These are phyloP conservation scores for Hyphopichia homilentoma DNA, from an alignment of 805 yeast genomes.

Conservation along the genomic window DNA sequence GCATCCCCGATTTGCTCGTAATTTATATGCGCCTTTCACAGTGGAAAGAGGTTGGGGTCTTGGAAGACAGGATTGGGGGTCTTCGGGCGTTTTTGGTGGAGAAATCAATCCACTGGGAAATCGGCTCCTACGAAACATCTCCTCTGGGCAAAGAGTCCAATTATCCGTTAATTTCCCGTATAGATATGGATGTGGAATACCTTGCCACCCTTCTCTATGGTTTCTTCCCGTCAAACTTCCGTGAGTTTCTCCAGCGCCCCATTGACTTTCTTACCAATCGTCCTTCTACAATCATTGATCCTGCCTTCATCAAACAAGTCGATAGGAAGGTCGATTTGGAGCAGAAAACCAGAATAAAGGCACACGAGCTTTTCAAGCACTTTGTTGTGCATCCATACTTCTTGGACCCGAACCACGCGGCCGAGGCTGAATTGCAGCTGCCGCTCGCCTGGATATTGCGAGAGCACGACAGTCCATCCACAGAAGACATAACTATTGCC, in stretches of 20 bases:
- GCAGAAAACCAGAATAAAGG: conserved; percentile 3
- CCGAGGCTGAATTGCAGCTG: conserved; percentile 13
- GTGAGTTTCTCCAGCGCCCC: conserved; percentile 42
- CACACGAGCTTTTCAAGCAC: conserved; percentile 24
- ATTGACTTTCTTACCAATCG: conserved; percentile 19
- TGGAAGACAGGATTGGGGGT: conserved; percentile 8
- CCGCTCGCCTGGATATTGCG: conserved; percentile 21
- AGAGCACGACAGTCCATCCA: too few relatives aligned
- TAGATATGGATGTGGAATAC: conserved; percentile 24
- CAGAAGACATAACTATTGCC: conserved; percentile 21
- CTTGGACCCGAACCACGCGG: conserved; percentile 18
- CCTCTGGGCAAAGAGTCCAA: conserved; percentile 4
- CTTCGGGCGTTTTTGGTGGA: conserved; percentile 6
- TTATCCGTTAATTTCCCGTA: conserved; percentile 12
- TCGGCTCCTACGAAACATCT: conserved; percentile 11
- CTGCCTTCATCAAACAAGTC: conserved; percentile 6
- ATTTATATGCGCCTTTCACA: conserved; percentile 38
- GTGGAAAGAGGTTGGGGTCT: conserved; percentile 18
- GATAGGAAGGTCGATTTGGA: conserved; percentile 1
- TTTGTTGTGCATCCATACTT: conserved; percentile 50
- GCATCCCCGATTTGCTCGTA: conserved; percentile 40
- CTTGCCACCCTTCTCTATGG: conserved; percentile 55
- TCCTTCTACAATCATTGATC: conserved; percentile 11
- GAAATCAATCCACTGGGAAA: conserved; percentile 13
- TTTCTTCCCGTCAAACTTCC: conserved; percentile 49